phyloP scores from a whole-genome alignment of 768 basidiomycete genomes.

The Wakefieldia striispora region DNA sequence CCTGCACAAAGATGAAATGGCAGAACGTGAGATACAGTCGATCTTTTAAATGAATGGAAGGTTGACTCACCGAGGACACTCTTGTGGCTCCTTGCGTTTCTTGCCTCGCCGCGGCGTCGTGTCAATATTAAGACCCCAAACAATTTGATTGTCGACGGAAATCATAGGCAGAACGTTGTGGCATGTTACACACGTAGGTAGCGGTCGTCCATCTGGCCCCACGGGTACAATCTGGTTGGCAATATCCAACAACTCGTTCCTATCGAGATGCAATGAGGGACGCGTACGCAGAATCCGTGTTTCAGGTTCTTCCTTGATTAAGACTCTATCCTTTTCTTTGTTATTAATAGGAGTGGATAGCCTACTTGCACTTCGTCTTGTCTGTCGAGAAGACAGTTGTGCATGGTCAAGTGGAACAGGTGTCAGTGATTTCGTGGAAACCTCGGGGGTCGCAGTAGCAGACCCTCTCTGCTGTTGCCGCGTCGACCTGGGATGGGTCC shows the following conservation, averaged over 20 bases:
- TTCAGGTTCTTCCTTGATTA: constrained; percentile 50
- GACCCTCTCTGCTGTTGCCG: constrained; percentile 54
- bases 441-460: constrained; percentile 42
- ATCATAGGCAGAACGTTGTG: constrained; percentile 72
- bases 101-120: constrained; percentile 42
- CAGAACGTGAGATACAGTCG: constrained; percentile 12
- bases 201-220: constrained; percentile 62
- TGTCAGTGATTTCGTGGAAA: constrained; percentile 42
- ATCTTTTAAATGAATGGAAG: constrained; percentile 23
- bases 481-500: constrained; percentile 49
- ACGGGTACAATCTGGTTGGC: constrained; percentile 45
- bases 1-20: constrained; percentile 35
- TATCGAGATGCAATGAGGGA: constrained; percentile 36
- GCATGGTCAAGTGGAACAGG: constrained; percentile 29
- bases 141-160: constrained; percentile 68
- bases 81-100: constrained; percentile 61
- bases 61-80: constrained; percentile 66
- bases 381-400: constrained; percentile 27
- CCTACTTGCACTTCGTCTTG: constrained; percentile 31
- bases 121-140: constrained; percentile 66
- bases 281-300: constrained; percentile 50
- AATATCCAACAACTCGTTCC: constrained; percentile 38
- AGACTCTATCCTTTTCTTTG: constrained; percentile 40
- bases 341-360: constrained; percentile 29
- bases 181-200: constrained; percentile 74